Base-by-base conservation (phyloP, 2,329 filamentous ascomycete genomes). In the Neofusicoccum sp. region DNA sequence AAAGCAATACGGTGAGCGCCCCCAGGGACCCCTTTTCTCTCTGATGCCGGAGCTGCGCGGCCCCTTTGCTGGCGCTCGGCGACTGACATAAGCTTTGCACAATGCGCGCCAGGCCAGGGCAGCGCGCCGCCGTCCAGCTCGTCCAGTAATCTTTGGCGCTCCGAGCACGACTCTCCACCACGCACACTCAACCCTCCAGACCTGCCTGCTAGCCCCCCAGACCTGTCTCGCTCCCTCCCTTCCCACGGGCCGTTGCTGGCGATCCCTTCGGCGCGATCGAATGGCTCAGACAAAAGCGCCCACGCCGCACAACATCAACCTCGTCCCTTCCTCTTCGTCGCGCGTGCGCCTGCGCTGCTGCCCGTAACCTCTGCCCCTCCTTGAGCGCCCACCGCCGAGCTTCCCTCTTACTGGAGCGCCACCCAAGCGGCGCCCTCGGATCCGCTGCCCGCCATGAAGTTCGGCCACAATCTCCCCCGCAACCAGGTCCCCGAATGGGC, bases 401-500 rank as follows among this genome's bases (percentile, higher is more conserved):
- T 33, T 11, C 22, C 34, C 6, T 48, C 31, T 33, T 22, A 37
- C 47, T 37, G 47, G 31, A 52, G 31, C 39, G 16, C 37, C 37
- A 37, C 28, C 44, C 50, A 34, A 58, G 54, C 52, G 44, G 16
- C 36, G 14, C 22, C 45, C 43, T 44, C 36, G 39, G 54, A 14
- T 22, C n/a, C 22, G 6, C 34, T 39, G 28, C 9, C 33, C 12
- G 50, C 31, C 61, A 81, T 81, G 79, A 81, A 81, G 71, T 82
- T 82, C 67, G 81, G 79, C 6, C 80, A 82, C 70, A 81, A 81
- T 62, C 83, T 96, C 62, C 86, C 91, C 16, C 87, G 90, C 52
- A 93, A 93, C 73, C 90, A 94, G 79, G 91, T 95, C 72, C 92
- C 91, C 52, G 91, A 94, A 79, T 96, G 92, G 92, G 89, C 90